Conservation (phyloP, 805 yeast genomes). For the Starmerella khaoyaiensis region DNA sequence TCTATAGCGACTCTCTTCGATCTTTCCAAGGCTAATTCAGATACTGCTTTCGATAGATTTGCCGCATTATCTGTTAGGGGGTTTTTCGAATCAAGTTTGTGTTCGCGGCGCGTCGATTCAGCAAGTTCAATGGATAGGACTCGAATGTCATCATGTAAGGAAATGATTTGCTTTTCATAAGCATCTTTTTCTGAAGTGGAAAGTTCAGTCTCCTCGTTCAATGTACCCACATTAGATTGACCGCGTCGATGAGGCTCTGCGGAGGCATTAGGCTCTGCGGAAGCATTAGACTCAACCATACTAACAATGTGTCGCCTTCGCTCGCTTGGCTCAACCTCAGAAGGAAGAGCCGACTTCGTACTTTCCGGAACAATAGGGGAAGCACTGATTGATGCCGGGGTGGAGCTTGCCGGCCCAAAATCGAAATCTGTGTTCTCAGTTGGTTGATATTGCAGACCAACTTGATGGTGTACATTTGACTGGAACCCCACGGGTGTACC, state of each 20-base stretch:
- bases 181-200: slow-evolving; percentile 11
- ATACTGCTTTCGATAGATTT: slow-evolving; percentile 22
- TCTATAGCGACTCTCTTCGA: slow-evolving; percentile 24
- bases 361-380: neutral
- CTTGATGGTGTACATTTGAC: slow-evolving; percentile 1
- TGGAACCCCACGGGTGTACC: neutral
- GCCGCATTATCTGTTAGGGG: slow-evolving; percentile 7
- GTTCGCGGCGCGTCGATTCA: slow-evolving; percentile 30
- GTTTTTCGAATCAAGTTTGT: slow-evolving; percentile 18
- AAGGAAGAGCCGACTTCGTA: neutral
- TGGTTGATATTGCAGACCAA: slow-evolving; percentile 4
- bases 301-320: too few relatives aligned
- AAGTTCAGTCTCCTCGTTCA: too few relatives aligned
- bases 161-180: slow-evolving; percentile 16
- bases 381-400: neutral
- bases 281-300: too few relatives aligned
- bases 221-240: too few relatives aligned
- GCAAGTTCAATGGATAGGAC: slow-evolving; percentile 29
- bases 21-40: slow-evolving; percentile 27
- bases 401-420: slow-evolving; percentile 5
- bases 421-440: slow-evolving; percentile 10
- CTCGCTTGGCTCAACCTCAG: neutral
- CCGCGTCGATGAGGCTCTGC: too few relatives aligned
- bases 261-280: too few relatives aligned
- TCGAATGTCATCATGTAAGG: slow-evolving; percentile 26